phyloP scores from a whole-genome alignment of 768 basidiomycete genomes.

The Paxillus involutus region DNA sequence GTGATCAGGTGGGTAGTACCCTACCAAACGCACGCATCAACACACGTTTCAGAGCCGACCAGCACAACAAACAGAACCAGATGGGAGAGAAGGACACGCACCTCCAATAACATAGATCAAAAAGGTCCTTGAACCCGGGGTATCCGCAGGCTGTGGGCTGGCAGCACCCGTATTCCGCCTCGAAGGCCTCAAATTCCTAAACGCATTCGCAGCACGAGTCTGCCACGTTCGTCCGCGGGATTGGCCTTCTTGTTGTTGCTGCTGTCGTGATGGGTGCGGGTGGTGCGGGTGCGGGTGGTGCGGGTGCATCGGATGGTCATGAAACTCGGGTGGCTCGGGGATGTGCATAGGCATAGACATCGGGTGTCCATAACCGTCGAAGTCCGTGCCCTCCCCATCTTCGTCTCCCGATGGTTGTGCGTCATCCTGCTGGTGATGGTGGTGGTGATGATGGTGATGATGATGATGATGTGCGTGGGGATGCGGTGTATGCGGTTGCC shows the following conservation, averaged over 20 bases:
- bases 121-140: slow-evolving; percentile 56
- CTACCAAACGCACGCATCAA: slow-evolving; percentile 35
- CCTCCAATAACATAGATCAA: slow-evolving; percentile 90
- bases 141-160: slow-evolving; percentile 21
- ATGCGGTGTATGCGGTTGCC: slow-evolving; percentile 26
- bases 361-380: slow-evolving; percentile 24
- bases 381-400: slow-evolving; percentile 27
- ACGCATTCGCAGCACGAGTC: slow-evolving; percentile 60
- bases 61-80: background rate
- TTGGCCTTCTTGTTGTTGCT: slow-evolving; percentile 13
- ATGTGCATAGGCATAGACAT: slow-evolving; percentile 27
- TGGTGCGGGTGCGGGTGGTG: too few species aligned
- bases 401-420: slow-evolving; percentile 18
- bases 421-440: slow-evolving; percentile 4
- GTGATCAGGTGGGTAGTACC: slow-evolving; percentile 92
- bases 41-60: background rate
- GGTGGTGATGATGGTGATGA: background rate
- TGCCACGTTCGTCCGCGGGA: slow-evolving; percentile 50
- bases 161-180: slow-evolving; percentile 21
- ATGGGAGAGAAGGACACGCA: slow-evolving; percentile 25
- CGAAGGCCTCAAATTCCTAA: slow-evolving; percentile 53
- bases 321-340: slow-evolving; percentile 24
- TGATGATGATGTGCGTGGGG: slow-evolving; percentile 5
- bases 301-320: slow-evolving; percentile 11
- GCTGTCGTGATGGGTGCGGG: slow-evolving; percentile 10